Percentiles rank a stretch among this genome's conserved stretches.
Evolutionary conservation across 495 filamentous ascomycete genomes (phyloP).

Genomic region (Penicillium psychrofluorescens): DNA sequence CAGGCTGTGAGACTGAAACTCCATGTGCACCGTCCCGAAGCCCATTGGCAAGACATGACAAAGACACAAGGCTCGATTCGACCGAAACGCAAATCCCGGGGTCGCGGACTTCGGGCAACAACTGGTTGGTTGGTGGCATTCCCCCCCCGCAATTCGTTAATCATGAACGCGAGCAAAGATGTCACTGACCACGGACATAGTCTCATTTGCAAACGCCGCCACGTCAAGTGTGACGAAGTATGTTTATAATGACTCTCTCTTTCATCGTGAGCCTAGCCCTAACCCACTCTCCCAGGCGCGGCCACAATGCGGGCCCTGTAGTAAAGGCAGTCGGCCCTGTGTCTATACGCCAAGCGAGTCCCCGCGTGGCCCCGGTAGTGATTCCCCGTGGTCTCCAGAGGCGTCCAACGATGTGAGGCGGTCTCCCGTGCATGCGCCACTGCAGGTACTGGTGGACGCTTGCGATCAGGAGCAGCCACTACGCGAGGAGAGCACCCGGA

Average conservation of each 20-base stretch:
- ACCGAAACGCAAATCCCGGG: slow-evolving; percentile 23
- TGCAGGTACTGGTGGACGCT: slow-evolving; percentile 18
- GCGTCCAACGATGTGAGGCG: no score
- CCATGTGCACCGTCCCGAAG: no score
- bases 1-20: no score
- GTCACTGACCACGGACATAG: slow-evolving; percentile 1
- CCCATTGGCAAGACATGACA: neutral
- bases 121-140: slow-evolving; percentile 20
- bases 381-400: no score
- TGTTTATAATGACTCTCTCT: no score
- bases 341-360: slow-evolving; percentile 8
- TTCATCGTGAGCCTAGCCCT: no score
- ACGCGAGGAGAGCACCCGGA: neutral
- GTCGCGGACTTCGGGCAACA: slow-evolving; percentile 23
- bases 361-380: neutral
- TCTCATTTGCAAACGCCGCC: slow-evolving; percentile 22
- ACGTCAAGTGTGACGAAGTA: slow-evolving; percentile 28
- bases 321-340: slow-evolving; percentile 22
- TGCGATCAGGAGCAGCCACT: slow-evolving; percentile 16
- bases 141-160: neutral
- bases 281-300: slow-evolving; percentile 6
- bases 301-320: slow-evolving; percentile 24
- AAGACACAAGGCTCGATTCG: slow-evolving; percentile 7
- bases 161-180: no score
- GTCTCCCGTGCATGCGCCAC: slow-evolving; percentile 7